These are phyloP conservation scores for Phytophthora pinifolia DNA, from an alignment of 352 stramenopile genomes.

Conservation along the genomic window DNA sequence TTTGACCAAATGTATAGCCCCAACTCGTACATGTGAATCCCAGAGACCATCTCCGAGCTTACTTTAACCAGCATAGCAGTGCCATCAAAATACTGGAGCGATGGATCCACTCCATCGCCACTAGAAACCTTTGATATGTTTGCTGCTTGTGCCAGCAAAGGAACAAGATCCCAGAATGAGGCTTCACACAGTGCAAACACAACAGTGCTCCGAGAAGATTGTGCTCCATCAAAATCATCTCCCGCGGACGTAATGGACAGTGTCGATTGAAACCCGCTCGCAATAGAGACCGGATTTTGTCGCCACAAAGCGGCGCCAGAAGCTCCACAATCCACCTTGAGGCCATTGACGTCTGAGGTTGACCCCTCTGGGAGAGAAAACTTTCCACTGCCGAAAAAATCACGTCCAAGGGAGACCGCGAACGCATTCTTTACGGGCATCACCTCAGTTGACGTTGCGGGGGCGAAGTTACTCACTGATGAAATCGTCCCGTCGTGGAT, in stretches of 20 bases:
- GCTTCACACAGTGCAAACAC: slow-evolving; percentile 68
- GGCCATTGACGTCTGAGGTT: slow-evolving; percentile 12
- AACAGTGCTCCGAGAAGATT: slow-evolving; percentile 25
- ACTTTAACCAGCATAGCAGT: slow-evolving; percentile 49
- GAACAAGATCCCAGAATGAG: slow-evolving; percentile 68
- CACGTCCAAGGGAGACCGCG: slow-evolving; percentile 32
- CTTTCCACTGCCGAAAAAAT: slow-evolving; percentile 44
- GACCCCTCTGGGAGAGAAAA: slow-evolving; percentile 39
- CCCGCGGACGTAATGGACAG: slow-evolving; percentile 36
- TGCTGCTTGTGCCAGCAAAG: slow-evolving; percentile 51
- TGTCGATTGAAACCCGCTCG: slow-evolving; percentile 50
- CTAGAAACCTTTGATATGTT: slow-evolving; percentile 28
- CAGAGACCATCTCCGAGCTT: slow-evolving; percentile 21
- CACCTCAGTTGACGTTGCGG: slow-evolving; percentile 21
- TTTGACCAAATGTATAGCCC: slow-evolving; percentile 47
- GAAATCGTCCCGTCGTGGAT: slow-evolving; percentile 22
- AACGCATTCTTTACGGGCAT: slow-evolving; percentile 50
- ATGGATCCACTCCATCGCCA: slow-evolving; percentile 10
- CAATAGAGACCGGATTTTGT: slow-evolving; percentile 38
- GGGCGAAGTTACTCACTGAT: slow-evolving; percentile 32
- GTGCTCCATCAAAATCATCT: not conserved
- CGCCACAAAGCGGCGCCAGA: slow-evolving; percentile 56
- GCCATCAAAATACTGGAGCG: slow-evolving; percentile 24
- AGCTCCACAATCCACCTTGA: slow-evolving; percentile 29
- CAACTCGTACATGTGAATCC: slow-evolving; percentile 38